Conservation (phyloP, 768 basidiomycete genomes). For the Serendipita sp. region DNA sequence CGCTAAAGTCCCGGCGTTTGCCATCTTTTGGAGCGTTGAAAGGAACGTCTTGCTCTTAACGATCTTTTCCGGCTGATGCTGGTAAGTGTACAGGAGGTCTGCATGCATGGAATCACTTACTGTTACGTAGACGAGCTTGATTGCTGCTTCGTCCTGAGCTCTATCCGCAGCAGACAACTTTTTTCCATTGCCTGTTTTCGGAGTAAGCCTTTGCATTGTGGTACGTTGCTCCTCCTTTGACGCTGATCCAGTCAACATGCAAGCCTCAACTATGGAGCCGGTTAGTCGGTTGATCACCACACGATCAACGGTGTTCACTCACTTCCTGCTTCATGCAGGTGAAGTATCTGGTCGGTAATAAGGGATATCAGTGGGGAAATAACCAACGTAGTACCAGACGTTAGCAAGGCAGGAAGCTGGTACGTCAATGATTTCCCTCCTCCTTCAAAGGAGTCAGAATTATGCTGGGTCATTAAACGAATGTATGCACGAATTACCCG, state of each 20-base stretch:
- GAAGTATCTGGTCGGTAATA: constrained; percentile 67
- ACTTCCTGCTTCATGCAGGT: constrained; percentile 54
- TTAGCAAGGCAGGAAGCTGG: constrained; percentile 74
- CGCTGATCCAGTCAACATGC: constrained; percentile 62
- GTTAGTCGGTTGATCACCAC: neutral
- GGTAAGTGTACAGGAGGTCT: constrained; percentile 1
- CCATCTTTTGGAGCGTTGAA: constrained; percentile 48
- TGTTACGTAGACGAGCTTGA: constrained; percentile 74
- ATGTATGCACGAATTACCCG: constrained; percentile 29
- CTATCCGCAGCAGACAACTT: constrained; percentile 17
- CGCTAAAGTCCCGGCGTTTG: constrained; percentile 33
- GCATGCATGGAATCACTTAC: constrained; percentile 26
- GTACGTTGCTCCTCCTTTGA: constrained; percentile 34
- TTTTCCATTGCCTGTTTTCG: constrained; percentile 24
- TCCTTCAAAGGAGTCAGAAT: constrained; percentile 27
- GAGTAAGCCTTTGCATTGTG: constrained; percentile 33
- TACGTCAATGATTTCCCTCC: constrained; percentile 90
- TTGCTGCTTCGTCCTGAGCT: constrained; percentile 24
- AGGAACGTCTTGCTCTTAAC: constrained; percentile 58
- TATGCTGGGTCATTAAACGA: neutral
- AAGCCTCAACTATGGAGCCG: constrained; percentile 43
- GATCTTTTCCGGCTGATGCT: constrained; percentile 69
- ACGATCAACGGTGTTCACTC: neutral
- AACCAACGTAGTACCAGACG: constrained; percentile 66
- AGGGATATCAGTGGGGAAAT: constrained; percentile 72